Evolutionary conservation across 495 filamentous ascomycete species (phyloP).

Genomic region (Diplogelasinospora grovesii): DNA sequence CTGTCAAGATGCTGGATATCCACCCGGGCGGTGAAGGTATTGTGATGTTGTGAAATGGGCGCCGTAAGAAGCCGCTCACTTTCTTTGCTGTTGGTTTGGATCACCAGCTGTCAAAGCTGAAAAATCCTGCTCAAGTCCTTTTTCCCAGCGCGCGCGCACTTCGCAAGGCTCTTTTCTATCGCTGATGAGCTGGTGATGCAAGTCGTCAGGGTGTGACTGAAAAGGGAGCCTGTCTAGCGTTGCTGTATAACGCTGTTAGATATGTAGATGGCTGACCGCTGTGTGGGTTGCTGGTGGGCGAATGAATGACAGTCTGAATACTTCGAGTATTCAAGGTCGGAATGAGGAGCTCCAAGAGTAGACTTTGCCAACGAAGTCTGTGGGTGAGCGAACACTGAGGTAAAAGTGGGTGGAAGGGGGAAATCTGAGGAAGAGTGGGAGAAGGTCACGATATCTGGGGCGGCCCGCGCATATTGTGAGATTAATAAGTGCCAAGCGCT

Average conservation of each 20-base stretch:
- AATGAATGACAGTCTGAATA: conserved; percentile 37
- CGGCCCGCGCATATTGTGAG: conserved; percentile 10
- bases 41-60: no score
- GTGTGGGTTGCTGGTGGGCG: conserved; percentile 4
- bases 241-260: conserved; percentile 1
- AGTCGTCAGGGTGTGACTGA: no score
- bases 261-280: conserved; percentile 4
- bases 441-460: conserved; percentile 12
- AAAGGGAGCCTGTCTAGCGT: no score
- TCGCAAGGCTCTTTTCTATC: no score
- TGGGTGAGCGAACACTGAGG: conserved; percentile 13
- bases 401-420: conserved; percentile 7
- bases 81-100: no score
- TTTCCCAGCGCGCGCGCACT: no score
- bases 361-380: conserved; percentile 56
- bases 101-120: no score
- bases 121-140: no score
- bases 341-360: conserved; percentile 22
- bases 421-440: conserved; percentile 4
- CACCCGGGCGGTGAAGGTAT: no score
- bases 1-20: conserved; percentile 6
- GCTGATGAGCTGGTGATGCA: no score
- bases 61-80: no score
- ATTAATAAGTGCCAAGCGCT: conserved; percentile 5
- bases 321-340: conserved; percentile 37